Conservation (phyloP, 2,329 filamentous ascomycete species). For the Exophiala sideris region DNA sequence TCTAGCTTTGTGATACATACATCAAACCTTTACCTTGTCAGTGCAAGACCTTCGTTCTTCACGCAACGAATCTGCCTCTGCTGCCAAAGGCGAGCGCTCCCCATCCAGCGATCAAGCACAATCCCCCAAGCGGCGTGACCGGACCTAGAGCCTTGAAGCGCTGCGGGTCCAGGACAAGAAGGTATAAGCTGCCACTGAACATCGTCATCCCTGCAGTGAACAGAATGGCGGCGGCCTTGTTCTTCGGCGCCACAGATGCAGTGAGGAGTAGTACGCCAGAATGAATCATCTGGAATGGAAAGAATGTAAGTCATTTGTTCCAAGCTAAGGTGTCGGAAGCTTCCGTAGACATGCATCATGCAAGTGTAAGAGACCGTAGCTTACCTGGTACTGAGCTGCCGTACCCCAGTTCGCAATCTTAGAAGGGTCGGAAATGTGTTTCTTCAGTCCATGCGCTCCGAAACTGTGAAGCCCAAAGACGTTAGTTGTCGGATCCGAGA, state of each 20-base stretch:
- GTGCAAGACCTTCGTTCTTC: too few relatives aligned
- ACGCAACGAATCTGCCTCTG: conserved; percentile 12
- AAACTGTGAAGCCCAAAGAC: conserved; percentile 55
- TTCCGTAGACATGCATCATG: neutral
- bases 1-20: too few relatives aligned
- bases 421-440: conserved; percentile 56
- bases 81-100: conserved; percentile 35
- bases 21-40: too few relatives aligned
- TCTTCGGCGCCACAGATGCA: conserved; percentile 50
- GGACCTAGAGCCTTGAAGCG: conserved; percentile 60
- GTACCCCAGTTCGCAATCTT: conserved; percentile 61
- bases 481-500: conserved; percentile 20
- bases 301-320: neutral
- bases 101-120: conserved; percentile 65
- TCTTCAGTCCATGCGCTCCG: conserved; percentile 65
- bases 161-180: conserved; percentile 60
- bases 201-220: conserved; percentile 64
- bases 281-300: conserved; percentile 55
- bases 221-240: conserved; percentile 56
- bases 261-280: conserved; percentile 59
- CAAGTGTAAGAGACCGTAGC: neutral
- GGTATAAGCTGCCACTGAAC: conserved; percentile 65
- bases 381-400: conserved; percentile 65
- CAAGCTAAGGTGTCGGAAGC: neutral
- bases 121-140: conserved; percentile 56